These are phyloP conservation scores for Beauveria varroae DNA, from an alignment of 2,329 filamentous ascomycete genomes.

Conservation along the genomic window DNA sequence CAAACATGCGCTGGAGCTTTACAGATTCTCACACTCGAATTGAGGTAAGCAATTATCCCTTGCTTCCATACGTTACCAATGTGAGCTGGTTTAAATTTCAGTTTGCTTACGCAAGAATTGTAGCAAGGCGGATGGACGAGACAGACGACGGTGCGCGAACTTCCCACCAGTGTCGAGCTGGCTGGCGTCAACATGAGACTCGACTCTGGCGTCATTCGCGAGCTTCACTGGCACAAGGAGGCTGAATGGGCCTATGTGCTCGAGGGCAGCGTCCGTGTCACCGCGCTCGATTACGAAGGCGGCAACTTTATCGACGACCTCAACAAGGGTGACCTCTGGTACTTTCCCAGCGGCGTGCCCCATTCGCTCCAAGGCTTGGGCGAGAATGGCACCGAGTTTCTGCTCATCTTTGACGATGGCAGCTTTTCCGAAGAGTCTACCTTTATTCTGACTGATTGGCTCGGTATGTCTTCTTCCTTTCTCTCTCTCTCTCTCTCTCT, in stretches of 20 bases:
- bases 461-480: conserved; percentile 36
- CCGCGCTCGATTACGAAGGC: conserved; percentile 66
- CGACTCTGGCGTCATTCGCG: conserved; percentile 63
- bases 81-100: too few species aligned
- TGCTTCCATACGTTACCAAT: too few species aligned
- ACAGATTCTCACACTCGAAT: conserved; percentile 57
- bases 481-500: too few species aligned
- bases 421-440: conserved; percentile 55
- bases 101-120: not conserved
- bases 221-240: conserved; percentile 76
- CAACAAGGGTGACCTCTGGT: conserved; percentile 71
- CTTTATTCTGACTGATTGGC: conserved; percentile 67
- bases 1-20: conserved; percentile 68
- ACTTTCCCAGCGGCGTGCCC: conserved; percentile 70
- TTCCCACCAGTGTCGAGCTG: conserved; percentile 59
- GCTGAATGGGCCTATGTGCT: conserved; percentile 73
- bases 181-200: conserved; percentile 75
- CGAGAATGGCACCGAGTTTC: conserved; percentile 48
- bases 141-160: conserved; percentile 61
- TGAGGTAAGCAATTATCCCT: too few species aligned
- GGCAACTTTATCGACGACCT: conserved; percentile 72
- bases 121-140: conserved; percentile 71
- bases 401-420: conserved; percentile 43
- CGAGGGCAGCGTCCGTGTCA: conserved; percentile 62
- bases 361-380: conserved; percentile 69